Base-by-base conservation (phyloP, 768 basidiomycete species). In the Russula earlei region DNA sequence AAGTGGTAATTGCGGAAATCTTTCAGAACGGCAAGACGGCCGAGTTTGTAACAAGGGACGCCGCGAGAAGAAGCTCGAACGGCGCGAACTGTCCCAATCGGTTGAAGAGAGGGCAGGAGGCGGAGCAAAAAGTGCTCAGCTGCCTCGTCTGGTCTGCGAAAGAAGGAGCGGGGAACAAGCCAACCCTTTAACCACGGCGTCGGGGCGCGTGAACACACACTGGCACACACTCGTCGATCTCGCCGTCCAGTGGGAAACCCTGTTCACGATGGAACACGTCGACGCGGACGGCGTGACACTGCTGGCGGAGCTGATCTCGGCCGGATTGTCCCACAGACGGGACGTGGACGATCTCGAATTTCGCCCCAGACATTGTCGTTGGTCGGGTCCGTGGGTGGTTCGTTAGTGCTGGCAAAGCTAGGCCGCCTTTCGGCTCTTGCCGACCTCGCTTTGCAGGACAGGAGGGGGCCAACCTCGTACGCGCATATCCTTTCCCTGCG, bases 101-200 rank as follows among this genome's bases (percentile, higher is more conserved):
- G 84, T 54, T 69, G 70, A 41, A 76, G 68, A 5, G 81, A 82
- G 17, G 83, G 81, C 33, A 74, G 69, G 20, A 87, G 74, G 55
- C 87, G 79, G 56, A 91, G 76, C 44, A 91, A 72, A 62, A 90
- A 79, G 69, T 91, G 89, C 24, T 78, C 79, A 24, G 86, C 77
- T 41, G 67, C 70, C 57, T 77, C 75, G 69, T 89, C 87, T 57
- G 74, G 70, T 37, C 86, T 91, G 67, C 27, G n/a, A 46, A 38
- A 55, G 44, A 22, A 55, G 22, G 4, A 36, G 34, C 34, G 34
- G 34, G 31, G 37, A 54, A 58, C 49, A 48, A 54, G 57, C 37
- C 40, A 9, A 38, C 14, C 49, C 44, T 29, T 46, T 46, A 22
- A 52, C 44, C 44, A 41, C 38, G 29, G 24, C 20, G 46, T 43